A percentile compares a stretch with the other conserved stretches of the same genome.
These are phyloP conservation scores for Ballota nigra DNA, from an alignment of 257 asterid species.

Conservation along the genomic window DNA sequence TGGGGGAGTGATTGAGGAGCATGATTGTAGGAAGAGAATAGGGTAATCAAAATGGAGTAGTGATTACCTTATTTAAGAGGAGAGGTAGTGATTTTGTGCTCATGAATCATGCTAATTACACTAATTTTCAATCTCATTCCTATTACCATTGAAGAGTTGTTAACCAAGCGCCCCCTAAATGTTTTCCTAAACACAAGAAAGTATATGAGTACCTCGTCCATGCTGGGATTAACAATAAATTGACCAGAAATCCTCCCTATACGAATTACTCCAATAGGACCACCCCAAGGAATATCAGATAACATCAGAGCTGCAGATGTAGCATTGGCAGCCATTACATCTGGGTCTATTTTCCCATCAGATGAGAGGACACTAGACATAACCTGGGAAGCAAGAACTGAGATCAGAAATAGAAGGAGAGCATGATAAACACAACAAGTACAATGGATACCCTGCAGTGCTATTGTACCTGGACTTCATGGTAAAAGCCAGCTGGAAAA, in stretches of 20 bases:
- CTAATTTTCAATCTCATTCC: too few species aligned
- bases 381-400: slow-evolving; percentile 38
- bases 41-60: too few species aligned
- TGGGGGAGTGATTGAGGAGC: too few species aligned
- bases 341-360: slow-evolving; percentile 97
- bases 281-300: slow-evolving; percentile 98
- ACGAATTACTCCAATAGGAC: slow-evolving; percentile 96
- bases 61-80: too few species aligned
- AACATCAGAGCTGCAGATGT: slow-evolving; percentile 95
- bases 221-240: slow-evolving; percentile 81
- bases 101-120: too few species aligned
- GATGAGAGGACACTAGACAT: slow-evolving; percentile 91
- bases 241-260: slow-evolving; percentile 85
- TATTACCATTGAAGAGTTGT: too few species aligned
- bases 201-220: slow-evolving; percentile 70
- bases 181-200: slow-evolving; percentile 1
- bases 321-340: slow-evolving; percentile 95
- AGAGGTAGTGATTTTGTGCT: too few species aligned
- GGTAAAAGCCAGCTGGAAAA: slow-evolving; percentile 90
- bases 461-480: slow-evolving; percentile 85
- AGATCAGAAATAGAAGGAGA: slow-evolving; percentile 14
- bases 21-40: too few species aligned
- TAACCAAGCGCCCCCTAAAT: too few species aligned
- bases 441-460: not conserved
- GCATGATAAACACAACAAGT: slow-evolving; percentile 10